Conservation (phyloP, 1,284 basidiomycete species). For the Rhodotorula sp. region DNA sequence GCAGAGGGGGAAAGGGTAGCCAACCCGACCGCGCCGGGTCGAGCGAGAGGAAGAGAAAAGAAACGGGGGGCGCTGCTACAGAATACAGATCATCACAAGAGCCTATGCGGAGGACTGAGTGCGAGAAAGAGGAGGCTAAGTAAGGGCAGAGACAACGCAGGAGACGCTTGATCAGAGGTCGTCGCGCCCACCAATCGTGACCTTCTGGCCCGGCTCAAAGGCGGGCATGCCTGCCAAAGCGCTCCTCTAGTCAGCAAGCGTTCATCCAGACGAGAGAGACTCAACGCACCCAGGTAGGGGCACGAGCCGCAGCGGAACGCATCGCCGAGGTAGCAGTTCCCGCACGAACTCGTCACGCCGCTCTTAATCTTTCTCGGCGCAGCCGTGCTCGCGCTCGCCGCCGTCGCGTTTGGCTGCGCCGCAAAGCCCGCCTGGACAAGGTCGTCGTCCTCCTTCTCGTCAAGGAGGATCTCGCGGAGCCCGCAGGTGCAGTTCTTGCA, state of each 20-base stretch:
- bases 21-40: too few species aligned
- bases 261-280: neutral
- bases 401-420: constrained; percentile 55
- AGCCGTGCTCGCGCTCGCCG: constrained; percentile 59
- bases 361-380: constrained; percentile 51
- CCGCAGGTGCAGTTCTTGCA: constrained; percentile 95
- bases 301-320: constrained; percentile 95
- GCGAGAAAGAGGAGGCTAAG: too few species aligned
- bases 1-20: too few species aligned
- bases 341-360: constrained; percentile 88
- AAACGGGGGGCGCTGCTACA: neutral
- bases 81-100: neutral
- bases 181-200: constrained; percentile 33
- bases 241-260: neutral
- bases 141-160: neutral
- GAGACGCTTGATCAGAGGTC: constrained; percentile 10
- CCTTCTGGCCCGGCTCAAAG: constrained; percentile 78
- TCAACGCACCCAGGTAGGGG: constrained; percentile 82
- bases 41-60: too few species aligned
- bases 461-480: constrained; percentile 83
- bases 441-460: constrained; percentile 63
- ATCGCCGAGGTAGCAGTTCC: constrained; percentile 97
- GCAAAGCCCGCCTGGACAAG: constrained; percentile 52
- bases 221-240: constrained; percentile 74
- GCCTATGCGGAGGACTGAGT: neutral